These are phyloP conservation scores for Adiantum capillusveneris DNA, from an alignment of 75 land plant species.

Conservation along the genomic window DNA sequence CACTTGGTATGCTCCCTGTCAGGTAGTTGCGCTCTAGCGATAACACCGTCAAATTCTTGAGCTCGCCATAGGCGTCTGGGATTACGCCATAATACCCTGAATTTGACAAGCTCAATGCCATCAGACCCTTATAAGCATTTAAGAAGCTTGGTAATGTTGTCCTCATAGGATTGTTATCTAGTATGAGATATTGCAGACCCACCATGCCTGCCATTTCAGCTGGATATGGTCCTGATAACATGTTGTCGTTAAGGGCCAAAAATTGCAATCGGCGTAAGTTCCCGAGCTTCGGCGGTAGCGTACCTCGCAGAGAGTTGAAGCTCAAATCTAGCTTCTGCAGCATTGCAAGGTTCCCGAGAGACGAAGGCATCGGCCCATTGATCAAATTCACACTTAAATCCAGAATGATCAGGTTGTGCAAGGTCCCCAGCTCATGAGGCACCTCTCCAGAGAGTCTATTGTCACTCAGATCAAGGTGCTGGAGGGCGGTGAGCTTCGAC, in stretches of 20 bases:
- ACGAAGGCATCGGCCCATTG: constrained; percentile 5
- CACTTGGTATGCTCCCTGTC: neutral
- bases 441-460: constrained; percentile 45
- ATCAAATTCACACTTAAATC: constrained; percentile 12
- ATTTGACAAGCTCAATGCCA: neutral
- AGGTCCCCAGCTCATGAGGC: constrained; percentile 30
- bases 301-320: constrained; percentile 9
- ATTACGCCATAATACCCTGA: neutral
- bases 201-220: constrained; percentile 6
- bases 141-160: constrained; percentile 1
- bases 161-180: constrained; percentile 8
- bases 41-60: neutral
- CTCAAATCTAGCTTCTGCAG: constrained; percentile 7
- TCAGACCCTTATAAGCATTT: neutral
- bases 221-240: constrained; percentile 15
- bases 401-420: constrained; percentile 32
- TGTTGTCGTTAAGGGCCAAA: constrained; percentile 17
- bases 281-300: constrained; percentile 23
- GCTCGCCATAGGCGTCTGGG: neutral
- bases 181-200: constrained; percentile 10
- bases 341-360: constrained; percentile 11
- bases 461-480: constrained; percentile 30
- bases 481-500: constrained; percentile 19
- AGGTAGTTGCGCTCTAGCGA: neutral
- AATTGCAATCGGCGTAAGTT: constrained; percentile 7